Conservation (phyloP, 148 eudicot genomes). For the Silene conica region DNA sequence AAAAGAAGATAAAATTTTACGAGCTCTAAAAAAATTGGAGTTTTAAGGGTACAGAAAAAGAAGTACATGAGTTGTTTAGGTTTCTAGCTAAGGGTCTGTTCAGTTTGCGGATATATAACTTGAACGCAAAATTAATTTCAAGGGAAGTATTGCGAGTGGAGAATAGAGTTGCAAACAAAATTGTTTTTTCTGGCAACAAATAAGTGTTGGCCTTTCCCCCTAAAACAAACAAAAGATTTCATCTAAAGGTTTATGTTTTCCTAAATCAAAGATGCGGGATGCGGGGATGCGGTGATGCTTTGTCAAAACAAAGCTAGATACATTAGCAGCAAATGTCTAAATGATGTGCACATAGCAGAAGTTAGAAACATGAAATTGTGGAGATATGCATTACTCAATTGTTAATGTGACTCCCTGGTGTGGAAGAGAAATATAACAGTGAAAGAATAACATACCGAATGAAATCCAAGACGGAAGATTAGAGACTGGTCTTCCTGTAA, state of each 20-base stretch:
- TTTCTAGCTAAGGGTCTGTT: neutral
- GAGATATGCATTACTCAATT: neutral
- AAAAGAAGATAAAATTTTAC: too few species aligned
- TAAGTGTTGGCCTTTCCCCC: too few species aligned
- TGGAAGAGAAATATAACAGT: neutral
- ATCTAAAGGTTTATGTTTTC: neutral
- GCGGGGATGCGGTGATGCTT: neutral
- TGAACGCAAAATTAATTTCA: neutral
- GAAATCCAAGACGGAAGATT: constrained; percentile 81
- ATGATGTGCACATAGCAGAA: neutral
- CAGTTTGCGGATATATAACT: neutral
- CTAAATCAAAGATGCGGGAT: neutral
- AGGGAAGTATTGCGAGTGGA: neutral
- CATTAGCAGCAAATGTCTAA: too few species aligned
- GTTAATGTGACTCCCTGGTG: neutral
- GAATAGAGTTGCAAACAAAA: neutral
- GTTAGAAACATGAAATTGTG: too few species aligned
- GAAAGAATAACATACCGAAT: constrained; percentile 53
- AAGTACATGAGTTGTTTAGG: too few species aligned
- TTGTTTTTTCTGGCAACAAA: too few species aligned
- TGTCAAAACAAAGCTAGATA: neutral
- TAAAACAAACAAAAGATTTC: too few species aligned
- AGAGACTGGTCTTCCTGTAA: constrained; percentile 49
- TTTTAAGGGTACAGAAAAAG: too few species aligned
- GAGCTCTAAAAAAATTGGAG: neutral